Conservation (phyloP, 441 rosid genomes). For the Adansonia madagascariensis region DNA sequence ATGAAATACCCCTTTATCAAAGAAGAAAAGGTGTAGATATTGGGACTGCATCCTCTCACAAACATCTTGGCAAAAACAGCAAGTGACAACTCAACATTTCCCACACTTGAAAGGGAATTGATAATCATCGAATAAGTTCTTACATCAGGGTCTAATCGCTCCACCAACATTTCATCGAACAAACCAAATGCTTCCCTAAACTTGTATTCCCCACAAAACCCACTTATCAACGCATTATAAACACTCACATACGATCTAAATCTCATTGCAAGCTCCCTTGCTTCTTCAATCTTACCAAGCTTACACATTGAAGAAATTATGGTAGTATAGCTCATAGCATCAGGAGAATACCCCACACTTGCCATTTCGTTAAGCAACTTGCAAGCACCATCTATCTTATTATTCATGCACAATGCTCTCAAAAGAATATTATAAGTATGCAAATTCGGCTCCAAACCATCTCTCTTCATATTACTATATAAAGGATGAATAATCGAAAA, state of each 20-base stretch:
- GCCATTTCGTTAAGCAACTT: slow-evolving; percentile 81
- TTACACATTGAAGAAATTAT: slow-evolving; percentile 77
- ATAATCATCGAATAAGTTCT: slow-evolving; percentile 74
- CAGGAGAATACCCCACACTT: slow-evolving; percentile 65
- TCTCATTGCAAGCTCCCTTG: slow-evolving; percentile 55
- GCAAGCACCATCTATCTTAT: slow-evolving; percentile 68
- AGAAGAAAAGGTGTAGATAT: slow-evolving; percentile 66
- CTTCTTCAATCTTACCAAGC: slow-evolving; percentile 70
- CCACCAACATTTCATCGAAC: slow-evolving; percentile 55
- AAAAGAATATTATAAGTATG: slow-evolving; percentile 78
- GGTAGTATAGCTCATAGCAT: slow-evolving; percentile 77
- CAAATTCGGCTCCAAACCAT: slow-evolving; percentile 79
- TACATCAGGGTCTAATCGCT: slow-evolving; percentile 63
- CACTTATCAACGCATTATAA: slow-evolving; percentile 73
- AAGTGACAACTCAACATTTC: slow-evolving; percentile 57
- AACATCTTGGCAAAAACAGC: slow-evolving; percentile 71
- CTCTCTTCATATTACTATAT: slow-evolving; percentile 81
- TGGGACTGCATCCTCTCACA: slow-evolving; percentile 72
- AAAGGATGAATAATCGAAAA: slow-evolving; percentile 66
- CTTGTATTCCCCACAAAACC: slow-evolving; percentile 55
- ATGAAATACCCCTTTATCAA: slow-evolving; percentile 72
- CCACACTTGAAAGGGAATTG: slow-evolving; percentile 52
- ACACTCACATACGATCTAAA: slow-evolving; percentile 59
- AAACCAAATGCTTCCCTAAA: slow-evolving; percentile 55
- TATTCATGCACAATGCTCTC: slow-evolving; percentile 87